Percentiles rank a stretch among this genome's conserved stretches.
These are phyloP conservation scores for Suzukiozyma palmioleophila DNA, from an alignment of 1,139 yeast genomes.

Conservation along the genomic window DNA sequence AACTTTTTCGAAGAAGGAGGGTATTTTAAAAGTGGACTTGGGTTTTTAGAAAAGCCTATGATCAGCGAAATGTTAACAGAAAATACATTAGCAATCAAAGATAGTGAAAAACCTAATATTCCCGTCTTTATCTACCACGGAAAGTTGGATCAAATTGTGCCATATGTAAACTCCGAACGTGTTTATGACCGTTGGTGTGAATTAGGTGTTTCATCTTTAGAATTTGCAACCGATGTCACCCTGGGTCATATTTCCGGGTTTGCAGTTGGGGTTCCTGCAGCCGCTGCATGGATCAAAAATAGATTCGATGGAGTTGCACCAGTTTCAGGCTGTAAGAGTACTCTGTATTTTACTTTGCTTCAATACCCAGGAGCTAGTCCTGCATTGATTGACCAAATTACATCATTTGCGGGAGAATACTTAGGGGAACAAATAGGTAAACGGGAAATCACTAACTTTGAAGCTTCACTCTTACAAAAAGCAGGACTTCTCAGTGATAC, in stretches of 20 bases:
- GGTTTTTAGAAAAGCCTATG: background rate
- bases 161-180: background rate
- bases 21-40: background rate
- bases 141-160: conserved; percentile 3
- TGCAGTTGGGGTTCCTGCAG: conserved; percentile 28
- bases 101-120: background rate
- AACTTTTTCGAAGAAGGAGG: too few species aligned
- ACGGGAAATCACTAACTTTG: too few species aligned
- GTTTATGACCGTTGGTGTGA: conserved; percentile 1
- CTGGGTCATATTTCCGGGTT: conserved; percentile 27
- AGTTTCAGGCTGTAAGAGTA: conserved; percentile 24
- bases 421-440: background rate
- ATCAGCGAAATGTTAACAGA: background rate
- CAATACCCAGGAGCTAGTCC: background rate
- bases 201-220: conserved; percentile 19
- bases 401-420: background rate
- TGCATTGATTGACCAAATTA: background rate
- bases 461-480: too few species aligned
- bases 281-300: conserved; percentile 21
- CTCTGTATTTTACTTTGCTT: conserved; percentile 4
- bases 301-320: conserved; percentile 17
- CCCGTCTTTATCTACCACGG: conserved; percentile 3
- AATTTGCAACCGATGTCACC: conserved; percentile 21
- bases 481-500: too few species aligned
- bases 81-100: conserved; percentile 1